Evolutionary conservation across 2,329 filamentous ascomycete genomes (phyloP).

Genomic region (Diaporthe aspalathi): DNA sequence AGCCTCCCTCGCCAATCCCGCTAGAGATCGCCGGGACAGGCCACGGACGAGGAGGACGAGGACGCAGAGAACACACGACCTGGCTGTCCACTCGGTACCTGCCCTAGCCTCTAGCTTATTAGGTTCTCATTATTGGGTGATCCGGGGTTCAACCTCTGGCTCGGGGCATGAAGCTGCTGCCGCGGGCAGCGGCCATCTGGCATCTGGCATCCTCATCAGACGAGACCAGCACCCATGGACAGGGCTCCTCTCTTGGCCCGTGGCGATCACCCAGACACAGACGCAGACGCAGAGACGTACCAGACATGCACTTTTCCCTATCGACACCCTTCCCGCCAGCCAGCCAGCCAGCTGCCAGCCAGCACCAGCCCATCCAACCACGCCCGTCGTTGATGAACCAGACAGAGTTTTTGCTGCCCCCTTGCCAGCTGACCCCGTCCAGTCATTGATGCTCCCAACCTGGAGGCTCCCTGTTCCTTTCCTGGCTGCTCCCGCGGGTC

Average conservation of each 20-base stretch:
- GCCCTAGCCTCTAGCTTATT: too few relatives aligned
- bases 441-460: conserved; percentile 22
- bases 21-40: conserved; percentile 21
- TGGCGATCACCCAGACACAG: conserved; percentile 25
- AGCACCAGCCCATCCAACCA: conserved; percentile 9
- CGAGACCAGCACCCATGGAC: conserved; percentile 4
- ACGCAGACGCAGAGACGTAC: neutral
- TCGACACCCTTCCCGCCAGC: conserved; percentile 22
- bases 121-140: too few relatives aligned
- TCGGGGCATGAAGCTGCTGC: conserved; percentile 15
- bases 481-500: conserved; percentile 29
- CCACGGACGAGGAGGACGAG: neutral
- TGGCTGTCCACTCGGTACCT: too few relatives aligned
- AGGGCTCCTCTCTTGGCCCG: conserved; percentile 22
- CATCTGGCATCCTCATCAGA: conserved; percentile 21
- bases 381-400: neutral
- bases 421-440: conserved; percentile 23
- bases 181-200: conserved; percentile 22
- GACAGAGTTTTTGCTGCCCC: neutral
- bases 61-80: too few relatives aligned
- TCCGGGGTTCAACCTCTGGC: neutral
- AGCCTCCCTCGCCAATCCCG: neutral
- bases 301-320: conserved; percentile 8
- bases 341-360: conserved; percentile 12
- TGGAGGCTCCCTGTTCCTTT: conserved; percentile 13